Base-by-base conservation (phyloP, 768 basidiomycete genomes). In the Kwoniella sp. region DNA sequence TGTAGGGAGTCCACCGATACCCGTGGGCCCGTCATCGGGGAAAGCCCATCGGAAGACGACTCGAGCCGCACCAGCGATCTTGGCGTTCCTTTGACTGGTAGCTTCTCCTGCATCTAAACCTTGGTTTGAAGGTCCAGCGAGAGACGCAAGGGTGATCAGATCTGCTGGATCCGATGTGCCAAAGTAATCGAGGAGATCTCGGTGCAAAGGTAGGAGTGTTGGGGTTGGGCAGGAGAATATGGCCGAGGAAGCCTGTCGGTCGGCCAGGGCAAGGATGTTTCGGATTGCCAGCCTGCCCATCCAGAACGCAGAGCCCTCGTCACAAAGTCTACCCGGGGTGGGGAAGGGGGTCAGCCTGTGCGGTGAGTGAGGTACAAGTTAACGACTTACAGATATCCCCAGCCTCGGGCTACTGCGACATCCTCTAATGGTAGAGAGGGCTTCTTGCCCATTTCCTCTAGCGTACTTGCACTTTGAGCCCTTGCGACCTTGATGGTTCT, bases 301-400 rank as follows among this genome's bases (percentile, higher is more conserved):
- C 53, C 58, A 63, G 55, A 72, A 78, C n/a, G 75, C 78, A 0
- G 77, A 78, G 0, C 78, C 78, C 60, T 78, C 78, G 66, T 79
- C 78, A 22, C 77, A 74, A 8, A 79, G 70, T 6, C 78, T 77
- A 51, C 10, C 30, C 13, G 13, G 27, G 33, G n/a, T n/a, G 21
- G 4, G 65, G 55, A 29, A 55, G 61, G 46, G 10, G 22, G 33
- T 30, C 8, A 12, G 33, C 40, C n/a, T n/a, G n/a, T n/a, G n/a
- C n/a, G n/a, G n/a, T n/a, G n/a, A n/a, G n/a, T n/a, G n/a, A 52
- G 50, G 25, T 27, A 29, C 10, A 22, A 24, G 44, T 17, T 19
- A 5, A 37, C 9, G n/a, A 65, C 76, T 65, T 25, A 79, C 78
- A 78, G 27, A 60, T 70, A 74, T 0, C 78, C 78, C 75, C 76